Evolutionary conservation across 2,329 filamentous ascomycete species (phyloP).

Genomic region (Aspergillus sp.): DNA sequence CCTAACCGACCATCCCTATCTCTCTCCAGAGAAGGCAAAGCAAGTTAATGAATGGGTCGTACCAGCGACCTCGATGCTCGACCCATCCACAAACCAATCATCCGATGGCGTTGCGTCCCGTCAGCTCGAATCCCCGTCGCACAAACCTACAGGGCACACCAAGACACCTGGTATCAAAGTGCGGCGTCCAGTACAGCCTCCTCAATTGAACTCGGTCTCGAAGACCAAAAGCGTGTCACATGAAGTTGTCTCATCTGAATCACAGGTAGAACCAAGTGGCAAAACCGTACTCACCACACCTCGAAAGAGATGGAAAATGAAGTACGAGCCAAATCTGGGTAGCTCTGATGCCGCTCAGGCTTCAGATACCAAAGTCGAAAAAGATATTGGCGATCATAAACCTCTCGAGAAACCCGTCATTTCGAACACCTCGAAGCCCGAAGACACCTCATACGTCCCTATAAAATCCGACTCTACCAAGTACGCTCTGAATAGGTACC

Average conservation of each 20-base stretch:
- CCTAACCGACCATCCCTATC: constrained; percentile 21
- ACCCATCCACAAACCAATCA: not conserved
- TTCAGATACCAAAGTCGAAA: not conserved
- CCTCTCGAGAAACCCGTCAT: not conserved
- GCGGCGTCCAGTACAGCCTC: constrained; percentile 11
- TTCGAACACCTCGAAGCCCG: not conserved
- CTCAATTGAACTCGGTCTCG: not conserved
- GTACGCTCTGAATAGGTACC: constrained; percentile 14
- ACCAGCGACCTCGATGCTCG: not conserved
- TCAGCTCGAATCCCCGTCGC: not conserved
- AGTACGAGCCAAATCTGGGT: constrained; percentile 4
- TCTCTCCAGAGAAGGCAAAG: constrained; percentile 29
- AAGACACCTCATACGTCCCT: constrained; percentile 3
- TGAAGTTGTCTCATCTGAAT: not conserved
- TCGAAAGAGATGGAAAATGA: constrained; percentile 22
- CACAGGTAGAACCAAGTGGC: constrained; percentile 4
- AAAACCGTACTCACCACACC: not conserved
- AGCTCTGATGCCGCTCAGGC: not conserved
- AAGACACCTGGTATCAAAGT: constrained; percentile 22
- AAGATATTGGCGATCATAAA: not conserved
- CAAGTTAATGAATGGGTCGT: constrained; percentile 31
- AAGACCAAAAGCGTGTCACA: not conserved
- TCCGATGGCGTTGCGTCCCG: not conserved
- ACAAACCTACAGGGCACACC: not conserved
- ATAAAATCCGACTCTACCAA: constrained; percentile 18